phyloP scores from a whole-genome alignment of 2,329 filamentous ascomycete species.

The Fusarium papillatum region DNA sequence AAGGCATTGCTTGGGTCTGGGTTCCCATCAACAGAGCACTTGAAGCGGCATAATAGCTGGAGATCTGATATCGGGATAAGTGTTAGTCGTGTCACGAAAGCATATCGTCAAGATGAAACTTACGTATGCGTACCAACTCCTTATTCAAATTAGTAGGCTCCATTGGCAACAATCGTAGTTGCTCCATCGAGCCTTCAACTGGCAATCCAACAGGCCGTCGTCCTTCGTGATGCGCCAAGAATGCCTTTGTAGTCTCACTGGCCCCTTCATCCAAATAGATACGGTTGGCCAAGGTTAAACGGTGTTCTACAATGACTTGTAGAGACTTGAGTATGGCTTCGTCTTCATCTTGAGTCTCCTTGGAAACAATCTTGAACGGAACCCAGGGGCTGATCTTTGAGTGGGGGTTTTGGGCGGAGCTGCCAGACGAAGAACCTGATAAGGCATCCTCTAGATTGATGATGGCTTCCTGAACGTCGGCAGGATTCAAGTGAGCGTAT shows the following conservation, averaged over 20 bases:
- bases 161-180: slow-evolving; percentile 57
- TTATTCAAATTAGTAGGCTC: slow-evolving; percentile 57
- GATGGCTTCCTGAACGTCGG: slow-evolving; percentile 50
- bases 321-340: slow-evolving; percentile 46
- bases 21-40: slow-evolving; percentile 63
- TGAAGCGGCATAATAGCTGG: slow-evolving; percentile 64
- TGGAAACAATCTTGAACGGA: slow-evolving; percentile 41
- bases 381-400: slow-evolving; percentile 34
- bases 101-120: slow-evolving; percentile 16
- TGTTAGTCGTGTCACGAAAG: neutral
- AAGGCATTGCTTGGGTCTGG: slow-evolving; percentile 59
- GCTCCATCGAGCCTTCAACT: slow-evolving; percentile 48
- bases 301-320: slow-evolving; percentile 46
- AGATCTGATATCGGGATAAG: slow-evolving; percentile 52
- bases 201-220: slow-evolving; percentile 36
- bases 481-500: slow-evolving; percentile 54
- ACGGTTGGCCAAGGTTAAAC: slow-evolving; percentile 46
- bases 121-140: slow-evolving; percentile 64
- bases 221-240: slow-evolving; percentile 10
- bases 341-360: slow-evolving; percentile 44
- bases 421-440: neutral
- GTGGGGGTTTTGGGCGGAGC: slow-evolving; percentile 1
- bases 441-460: slow-evolving; percentile 46
- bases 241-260: slow-evolving; percentile 11
- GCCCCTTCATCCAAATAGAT: slow-evolving; percentile 47